These are phyloP conservation scores for Diaporthe caulivora DNA, from an alignment of 2,329 filamentous ascomycete species.

Conservation along the genomic window DNA sequence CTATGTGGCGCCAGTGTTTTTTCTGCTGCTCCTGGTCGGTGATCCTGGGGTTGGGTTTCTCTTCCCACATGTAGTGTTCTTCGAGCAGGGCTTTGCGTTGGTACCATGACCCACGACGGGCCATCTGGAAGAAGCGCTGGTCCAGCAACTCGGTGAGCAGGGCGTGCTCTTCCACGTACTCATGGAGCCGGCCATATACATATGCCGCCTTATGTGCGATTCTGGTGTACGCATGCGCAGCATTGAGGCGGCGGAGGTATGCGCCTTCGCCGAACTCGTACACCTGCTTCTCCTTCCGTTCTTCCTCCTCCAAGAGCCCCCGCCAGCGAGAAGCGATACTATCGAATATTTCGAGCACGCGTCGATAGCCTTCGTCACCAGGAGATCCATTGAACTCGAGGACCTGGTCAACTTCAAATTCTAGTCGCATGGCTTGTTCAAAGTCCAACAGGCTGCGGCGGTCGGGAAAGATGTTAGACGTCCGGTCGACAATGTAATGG, in stretches of 20 bases:
- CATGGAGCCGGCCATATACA: constrained; percentile 84
- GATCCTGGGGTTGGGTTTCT: constrained; percentile 59
- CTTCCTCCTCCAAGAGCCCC: constrained; percentile 77
- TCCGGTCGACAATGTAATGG: constrained; percentile 89
- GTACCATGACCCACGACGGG: constrained; percentile 92
- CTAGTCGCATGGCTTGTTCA: constrained; percentile 85
- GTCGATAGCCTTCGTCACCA: constrained; percentile 72
- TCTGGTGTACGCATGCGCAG: constrained; percentile 92
- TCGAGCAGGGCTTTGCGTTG: constrained; percentile 94
- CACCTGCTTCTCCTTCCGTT: constrained; percentile 79
- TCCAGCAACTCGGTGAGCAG: constrained; percentile 80
- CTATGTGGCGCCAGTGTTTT: constrained; percentile 84
- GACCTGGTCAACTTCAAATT: constrained; percentile 84
- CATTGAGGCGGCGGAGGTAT: constrained; percentile 90
- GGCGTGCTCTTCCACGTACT: constrained; percentile 81
- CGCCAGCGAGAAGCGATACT: constrained; percentile 86
- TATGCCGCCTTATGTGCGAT: constrained; percentile 90
- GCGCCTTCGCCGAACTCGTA: constrained; percentile 88
- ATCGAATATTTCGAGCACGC: constrained; percentile 79
- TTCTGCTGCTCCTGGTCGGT: constrained; percentile 68
- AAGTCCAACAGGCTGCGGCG: constrained; percentile 85
- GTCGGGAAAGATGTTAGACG: constrained; percentile 87
- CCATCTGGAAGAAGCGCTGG: constrained; percentile 87
- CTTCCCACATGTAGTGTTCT: constrained; percentile 89
- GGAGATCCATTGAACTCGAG: constrained; percentile 83